Evolutionary conservation across 345 rosid genomes (phyloP).

Genomic region (Orychophragmus violaceus): DNA sequence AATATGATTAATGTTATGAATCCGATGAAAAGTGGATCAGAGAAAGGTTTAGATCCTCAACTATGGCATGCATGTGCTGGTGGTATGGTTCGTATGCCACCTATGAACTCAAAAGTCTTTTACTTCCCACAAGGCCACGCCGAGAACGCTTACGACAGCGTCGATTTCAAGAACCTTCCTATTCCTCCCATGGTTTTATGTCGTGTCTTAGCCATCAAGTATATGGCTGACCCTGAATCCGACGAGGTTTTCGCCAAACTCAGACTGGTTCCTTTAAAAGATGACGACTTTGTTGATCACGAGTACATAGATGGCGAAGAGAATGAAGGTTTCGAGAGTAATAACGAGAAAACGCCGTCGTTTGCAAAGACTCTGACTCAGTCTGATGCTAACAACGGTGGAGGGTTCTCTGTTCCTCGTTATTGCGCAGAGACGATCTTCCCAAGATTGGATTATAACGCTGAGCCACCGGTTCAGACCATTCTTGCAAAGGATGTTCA

Average conservation of each 20-base stretch:
- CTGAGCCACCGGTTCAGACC: slow-evolving; percentile 95
- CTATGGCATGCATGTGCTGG: slow-evolving; percentile 99
- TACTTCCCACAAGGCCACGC: slow-evolving; percentile 98
- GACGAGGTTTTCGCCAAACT: slow-evolving; percentile 86
- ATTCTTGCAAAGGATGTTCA: slow-evolving; percentile 92
- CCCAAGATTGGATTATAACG: slow-evolving; percentile 72
- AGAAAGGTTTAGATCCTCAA: slow-evolving; percentile 75
- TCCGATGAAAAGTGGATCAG: slow-evolving; percentile 37
- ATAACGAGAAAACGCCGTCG: slow-evolving; percentile 61
- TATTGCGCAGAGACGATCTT: slow-evolving; percentile 98
- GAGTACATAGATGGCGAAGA: slow-evolving; percentile 28
- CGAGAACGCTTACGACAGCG: slow-evolving; percentile 67
- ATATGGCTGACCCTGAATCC: slow-evolving; percentile 81
- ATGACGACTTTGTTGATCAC: slow-evolving; percentile 32
- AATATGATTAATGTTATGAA: slow-evolving; percentile 46
- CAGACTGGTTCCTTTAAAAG: slow-evolving; percentile 48
- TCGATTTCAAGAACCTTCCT: slow-evolving; percentile 41
- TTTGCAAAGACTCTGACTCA: slow-evolving; percentile 95
- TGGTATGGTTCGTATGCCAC: slow-evolving; percentile 91
- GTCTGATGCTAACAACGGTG: slow-evolving; percentile 97
- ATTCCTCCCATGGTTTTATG: slow-evolving; percentile 59
- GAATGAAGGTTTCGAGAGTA: slow-evolving; percentile 33
- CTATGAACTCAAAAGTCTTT: slow-evolving; percentile 59
- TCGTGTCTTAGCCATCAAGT: slow-evolving; percentile 57
- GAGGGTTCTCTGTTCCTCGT: slow-evolving; percentile 96